Base-by-base conservation (phyloP, 306 rosid species). In the Acacia crassicarpa region DNA sequence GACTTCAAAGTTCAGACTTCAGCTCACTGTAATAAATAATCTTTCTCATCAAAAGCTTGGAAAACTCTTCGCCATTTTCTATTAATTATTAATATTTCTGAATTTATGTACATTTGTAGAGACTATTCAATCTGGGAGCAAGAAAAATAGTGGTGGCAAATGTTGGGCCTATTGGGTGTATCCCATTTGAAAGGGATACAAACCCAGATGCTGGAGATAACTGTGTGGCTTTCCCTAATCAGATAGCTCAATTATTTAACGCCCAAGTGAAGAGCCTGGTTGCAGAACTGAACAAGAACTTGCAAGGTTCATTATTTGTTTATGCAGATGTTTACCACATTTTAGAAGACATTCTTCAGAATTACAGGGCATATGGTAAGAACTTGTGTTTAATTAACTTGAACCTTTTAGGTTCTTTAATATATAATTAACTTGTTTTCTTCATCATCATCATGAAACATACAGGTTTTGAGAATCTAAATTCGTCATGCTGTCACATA, bases 81-180 rank as follows among this genome's bases (percentile, higher is more conserved):
- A 58, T 67, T 40, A 19, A 45, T 33, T 32, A 11, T 11, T 25
- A 61, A 58, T 22, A 51, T 51, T 61, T 25, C 67, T 62, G 32
- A n/a, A 58, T n/a, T n/a, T 56, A 59, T 25, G 4, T 61, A 16
- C 2, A 63, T 30, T 30, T 84, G 89, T 89, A 94, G 97, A 82
- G 96, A 56, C 83, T 91, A 23, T 86, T 82, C 85, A 78, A 84
- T 74, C 71, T 94, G 66, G 97, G 97, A 63, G 97, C 89, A 5
- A 89, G 91, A 78, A 94, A 83, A 80, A 46, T 92, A 49, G 75
- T 91, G 45, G 94, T 92, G 84, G 82, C 82, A 54, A 92, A 91
- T 78, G 89, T 94, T 58, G 97, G 97, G 74, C 94, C 97, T 15
- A 89, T 91, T 49, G 98, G 98, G 62, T 92, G 97, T 66, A 92